Percentiles rank a stretch among this genome's conserved stretches.
Evolutionary conservation across 2,329 filamentous ascomycete species (phyloP).

Genomic region (Fusarium papillatum): DNA sequence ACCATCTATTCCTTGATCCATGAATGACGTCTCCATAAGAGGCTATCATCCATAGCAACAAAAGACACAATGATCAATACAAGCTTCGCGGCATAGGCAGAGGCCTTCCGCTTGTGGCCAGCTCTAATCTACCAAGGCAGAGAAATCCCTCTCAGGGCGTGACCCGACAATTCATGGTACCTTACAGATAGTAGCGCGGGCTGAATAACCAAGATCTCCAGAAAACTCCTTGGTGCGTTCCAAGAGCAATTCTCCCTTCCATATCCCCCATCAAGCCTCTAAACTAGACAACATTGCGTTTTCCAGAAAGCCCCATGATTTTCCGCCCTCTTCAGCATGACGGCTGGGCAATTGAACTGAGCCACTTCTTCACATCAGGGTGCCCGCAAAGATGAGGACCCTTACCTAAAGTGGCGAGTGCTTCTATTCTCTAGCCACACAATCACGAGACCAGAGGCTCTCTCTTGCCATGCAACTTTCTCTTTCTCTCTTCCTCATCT

Average conservation of each 20-base stretch:
- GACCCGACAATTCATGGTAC: no score
- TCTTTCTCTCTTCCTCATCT: neutral
- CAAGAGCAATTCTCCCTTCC: neutral
- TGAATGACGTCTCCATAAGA: no score
- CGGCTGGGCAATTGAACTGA: neutral
- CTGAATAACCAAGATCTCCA: no score
- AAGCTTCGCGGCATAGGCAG: no score
- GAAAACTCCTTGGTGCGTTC: neutral
- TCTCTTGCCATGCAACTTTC: neutral
- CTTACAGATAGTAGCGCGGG: no score
- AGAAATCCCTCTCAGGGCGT: no score
- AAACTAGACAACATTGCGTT: neutral
- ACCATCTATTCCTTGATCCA: no score
- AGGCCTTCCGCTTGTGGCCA: no score
- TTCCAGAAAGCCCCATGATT: neutral
- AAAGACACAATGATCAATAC: no score
- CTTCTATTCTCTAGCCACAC: neutral
- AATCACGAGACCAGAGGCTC: neutral
- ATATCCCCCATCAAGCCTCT: neutral
- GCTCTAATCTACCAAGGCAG: no score
- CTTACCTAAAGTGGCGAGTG: neutral
- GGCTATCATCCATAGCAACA: no score
- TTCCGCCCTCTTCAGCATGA: neutral
- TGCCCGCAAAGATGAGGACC: neutral
- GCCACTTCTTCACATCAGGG: neutral